Evolutionary conservation across 2,329 filamentous ascomycete species (phyloP).

Genomic region (Aspergillus fumigatus): DNA sequence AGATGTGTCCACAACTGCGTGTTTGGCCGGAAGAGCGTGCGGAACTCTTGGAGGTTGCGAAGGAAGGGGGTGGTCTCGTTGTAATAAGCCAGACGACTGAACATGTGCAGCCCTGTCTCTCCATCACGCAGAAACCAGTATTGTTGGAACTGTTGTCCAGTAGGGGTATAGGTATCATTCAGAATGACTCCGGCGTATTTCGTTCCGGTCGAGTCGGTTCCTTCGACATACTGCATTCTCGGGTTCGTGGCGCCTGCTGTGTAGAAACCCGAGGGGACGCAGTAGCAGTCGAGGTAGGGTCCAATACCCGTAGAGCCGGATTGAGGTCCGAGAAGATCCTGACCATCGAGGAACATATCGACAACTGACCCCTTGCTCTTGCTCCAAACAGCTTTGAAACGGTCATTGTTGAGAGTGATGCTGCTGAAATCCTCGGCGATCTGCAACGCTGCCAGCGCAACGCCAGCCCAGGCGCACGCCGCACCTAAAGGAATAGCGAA

Average conservation of each 20-base stretch:
- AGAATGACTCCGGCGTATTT: constrained; percentile 57
- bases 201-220: constrained; percentile 47
- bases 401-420: constrained; percentile 40
- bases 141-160: constrained; percentile 57
- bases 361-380: constrained; percentile 42
- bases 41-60: constrained; percentile 57
- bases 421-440: constrained; percentile 16
- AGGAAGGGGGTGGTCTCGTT: constrained; percentile 54
- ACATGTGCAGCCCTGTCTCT: constrained; percentile 60
- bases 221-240: constrained; percentile 49
- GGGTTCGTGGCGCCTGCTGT: constrained; percentile 52
- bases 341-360: constrained; percentile 43
- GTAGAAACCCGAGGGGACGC: constrained; percentile 55
- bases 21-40: constrained; percentile 59
- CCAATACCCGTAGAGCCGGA: constrained; percentile 48
- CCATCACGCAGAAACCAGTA: constrained; percentile 62
- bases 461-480: constrained; percentile 4
- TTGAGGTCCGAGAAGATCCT: constrained; percentile 49
- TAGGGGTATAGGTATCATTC: constrained; percentile 55
- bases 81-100: constrained; percentile 57
- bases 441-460: constrained; percentile 14
- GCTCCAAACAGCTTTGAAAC: constrained; percentile 41
- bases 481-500: background rate
- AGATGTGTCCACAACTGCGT: constrained; percentile 59
- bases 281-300: constrained; percentile 62